phyloP scores from a whole-genome alignment of 768 basidiomycete species.

The Russula griseocarnosa region DNA sequence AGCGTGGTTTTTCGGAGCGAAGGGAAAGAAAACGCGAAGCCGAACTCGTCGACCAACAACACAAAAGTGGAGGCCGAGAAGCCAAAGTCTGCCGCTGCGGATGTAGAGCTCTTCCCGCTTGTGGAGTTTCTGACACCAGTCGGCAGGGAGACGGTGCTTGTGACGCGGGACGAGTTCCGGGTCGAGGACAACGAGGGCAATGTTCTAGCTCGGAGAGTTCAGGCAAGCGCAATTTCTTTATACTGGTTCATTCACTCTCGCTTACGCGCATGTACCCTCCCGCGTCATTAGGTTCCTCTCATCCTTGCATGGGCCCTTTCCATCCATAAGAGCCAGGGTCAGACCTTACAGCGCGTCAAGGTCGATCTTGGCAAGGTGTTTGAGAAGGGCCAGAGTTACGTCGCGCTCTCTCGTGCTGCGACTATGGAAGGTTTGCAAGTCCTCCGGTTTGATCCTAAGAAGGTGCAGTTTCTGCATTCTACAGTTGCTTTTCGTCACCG shows the following conservation, averaged over 20 bases:
- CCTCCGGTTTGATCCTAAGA: conserved; percentile 49
- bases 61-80: conserved; percentile 34
- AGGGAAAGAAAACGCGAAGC: conserved; percentile 38
- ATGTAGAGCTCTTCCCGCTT: conserved; percentile 44
- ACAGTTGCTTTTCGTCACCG: background rate
- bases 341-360: conserved; percentile 62
- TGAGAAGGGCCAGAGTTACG: conserved; percentile 53
- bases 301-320: conserved; percentile 76
- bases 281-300: conserved; percentile 53
- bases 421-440: conserved; percentile 53
- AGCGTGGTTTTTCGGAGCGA: conserved; percentile 28
- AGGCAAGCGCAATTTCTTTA: conserved; percentile 32
- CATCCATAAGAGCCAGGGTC: conserved; percentile 76
- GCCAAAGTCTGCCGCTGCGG: conserved; percentile 31
- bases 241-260: no score
- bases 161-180: conserved; percentile 50
- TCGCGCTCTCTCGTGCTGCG: conserved; percentile 50
- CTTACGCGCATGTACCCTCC: background rate
- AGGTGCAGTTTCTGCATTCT: conserved; percentile 34
- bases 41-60: background rate
- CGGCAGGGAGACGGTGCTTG: conserved; percentile 45
- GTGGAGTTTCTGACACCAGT: conserved; percentile 45
- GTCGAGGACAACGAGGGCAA: conserved; percentile 52
- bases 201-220: conserved; percentile 45
- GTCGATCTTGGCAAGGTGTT: conserved; percentile 65